Evolutionary conservation across 371 early-diverging fungal genomes (phyloP).

Genomic region (Dichotomocladium elegans): DNA sequence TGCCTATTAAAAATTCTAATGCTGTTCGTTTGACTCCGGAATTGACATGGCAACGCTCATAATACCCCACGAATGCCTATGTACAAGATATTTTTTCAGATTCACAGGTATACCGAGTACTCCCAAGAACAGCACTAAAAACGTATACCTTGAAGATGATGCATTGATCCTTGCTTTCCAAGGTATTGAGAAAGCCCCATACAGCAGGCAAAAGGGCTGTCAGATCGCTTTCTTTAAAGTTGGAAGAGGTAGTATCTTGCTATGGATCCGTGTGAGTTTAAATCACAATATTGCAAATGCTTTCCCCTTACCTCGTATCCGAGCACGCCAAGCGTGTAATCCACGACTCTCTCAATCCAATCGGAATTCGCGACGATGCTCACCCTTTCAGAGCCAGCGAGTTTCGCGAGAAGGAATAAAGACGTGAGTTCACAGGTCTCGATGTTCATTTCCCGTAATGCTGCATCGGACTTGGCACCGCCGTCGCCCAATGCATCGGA

Average conservation of each 20-base stretch:
- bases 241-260: constrained; percentile 14
- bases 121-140: constrained; percentile 13
- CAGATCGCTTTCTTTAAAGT: constrained; percentile 51
- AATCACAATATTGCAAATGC: background rate
- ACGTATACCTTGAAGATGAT: constrained; percentile 35
- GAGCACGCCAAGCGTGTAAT: constrained; percentile 46
- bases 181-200: constrained; percentile 57
- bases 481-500: constrained; percentile 42
- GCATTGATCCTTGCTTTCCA: constrained; percentile 33
- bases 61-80: constrained; percentile 33
- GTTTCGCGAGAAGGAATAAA: constrained; percentile 48
- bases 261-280: background rate
- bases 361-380: constrained; percentile 21
- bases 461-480: constrained; percentile 51
- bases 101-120: background rate
- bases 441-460: constrained; percentile 68
- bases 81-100: constrained; percentile 17
- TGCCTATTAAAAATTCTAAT: constrained; percentile 35
- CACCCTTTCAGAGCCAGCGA: constrained; percentile 10
- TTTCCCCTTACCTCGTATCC: constrained; percentile 30
- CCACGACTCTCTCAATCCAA: constrained; percentile 54
- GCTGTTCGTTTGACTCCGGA: constrained; percentile 35
- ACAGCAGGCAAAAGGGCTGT: constrained; percentile 51
- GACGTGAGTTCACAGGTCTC: constrained; percentile 66
- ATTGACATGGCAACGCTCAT: constrained; percentile 26